These are phyloP conservation scores for Patellaria atrata DNA, from an alignment of 495 filamentous ascomycete species.

Conservation along the genomic window DNA sequence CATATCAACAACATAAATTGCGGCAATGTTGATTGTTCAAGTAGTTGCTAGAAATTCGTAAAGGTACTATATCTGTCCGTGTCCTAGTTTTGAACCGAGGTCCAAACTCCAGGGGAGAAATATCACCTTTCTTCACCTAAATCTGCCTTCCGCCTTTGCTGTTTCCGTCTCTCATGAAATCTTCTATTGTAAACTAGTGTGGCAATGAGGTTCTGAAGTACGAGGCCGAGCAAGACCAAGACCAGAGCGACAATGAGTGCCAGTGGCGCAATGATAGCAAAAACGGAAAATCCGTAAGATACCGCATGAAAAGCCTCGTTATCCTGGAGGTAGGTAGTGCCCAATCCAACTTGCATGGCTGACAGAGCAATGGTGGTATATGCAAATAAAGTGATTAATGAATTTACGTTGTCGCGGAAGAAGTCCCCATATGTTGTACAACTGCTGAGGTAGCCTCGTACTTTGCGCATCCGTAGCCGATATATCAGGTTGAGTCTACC, in stretches of 20 bases:
- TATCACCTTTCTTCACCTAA: no score
- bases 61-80: no score
- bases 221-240: constrained; percentile 3
- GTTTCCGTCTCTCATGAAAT: no score
- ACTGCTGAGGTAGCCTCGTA: constrained; percentile 17
- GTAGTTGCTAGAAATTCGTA: no score
- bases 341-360: constrained; percentile 46
- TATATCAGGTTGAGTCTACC: constrained; percentile 21
- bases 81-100: no score
- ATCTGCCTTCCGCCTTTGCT: no score
- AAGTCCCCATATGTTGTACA: constrained; percentile 19
- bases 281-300: constrained; percentile 41
- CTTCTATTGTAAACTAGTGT: no score
- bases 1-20: no score
- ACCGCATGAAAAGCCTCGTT: constrained; percentile 32
- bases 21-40: no score
- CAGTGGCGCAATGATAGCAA: constrained; percentile 13
- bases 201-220: constrained; percentile 6
- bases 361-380: constrained; percentile 41
- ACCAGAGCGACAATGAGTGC: constrained; percentile 1
- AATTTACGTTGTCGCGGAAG: constrained; percentile 34
- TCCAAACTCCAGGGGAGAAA: no score
- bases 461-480: constrained; percentile 15
- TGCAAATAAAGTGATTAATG: constrained; percentile 30
- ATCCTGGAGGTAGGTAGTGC: constrained; percentile 26